phyloP scores from a whole-genome alignment of 1,284 basidiomycete genomes.

The Gomphus bonarii region DNA sequence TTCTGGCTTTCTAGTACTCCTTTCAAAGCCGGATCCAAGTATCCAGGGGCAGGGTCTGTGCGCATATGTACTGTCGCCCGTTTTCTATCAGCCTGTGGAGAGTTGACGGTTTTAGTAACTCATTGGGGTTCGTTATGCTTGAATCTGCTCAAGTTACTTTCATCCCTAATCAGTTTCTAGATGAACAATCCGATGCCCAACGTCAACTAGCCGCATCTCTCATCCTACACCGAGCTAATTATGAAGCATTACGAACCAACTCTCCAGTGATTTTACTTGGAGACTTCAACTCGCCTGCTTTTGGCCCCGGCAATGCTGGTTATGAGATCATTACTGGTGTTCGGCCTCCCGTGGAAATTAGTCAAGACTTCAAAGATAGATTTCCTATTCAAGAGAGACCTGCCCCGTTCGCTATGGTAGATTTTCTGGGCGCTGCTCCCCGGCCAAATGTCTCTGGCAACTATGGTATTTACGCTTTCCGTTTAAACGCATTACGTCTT shows the following conservation, averaged over 20 bases:
- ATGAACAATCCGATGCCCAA: constrained; percentile 44
- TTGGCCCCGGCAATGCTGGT: constrained; percentile 30
- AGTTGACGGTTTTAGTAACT: constrained; percentile 6
- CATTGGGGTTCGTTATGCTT: constrained; percentile 8
- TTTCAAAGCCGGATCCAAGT: constrained; percentile 35
- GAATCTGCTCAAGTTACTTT: neutral
- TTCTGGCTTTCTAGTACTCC: constrained; percentile 50
- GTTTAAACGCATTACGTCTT: neutral
- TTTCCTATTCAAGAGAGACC: constrained; percentile 27
- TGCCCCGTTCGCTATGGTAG: constrained; percentile 33
- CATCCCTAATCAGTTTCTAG: constrained; percentile 19
- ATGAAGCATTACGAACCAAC: constrained; percentile 32
- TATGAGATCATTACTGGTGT: constrained; percentile 40
- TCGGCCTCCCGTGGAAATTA: constrained; percentile 29
- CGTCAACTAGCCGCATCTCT: constrained; percentile 41
- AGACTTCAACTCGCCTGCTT: constrained; percentile 35
- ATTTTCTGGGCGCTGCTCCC: constrained; percentile 34
- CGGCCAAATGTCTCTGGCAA: constrained; percentile 34
- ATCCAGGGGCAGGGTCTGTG: constrained; percentile 42
- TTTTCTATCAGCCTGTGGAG: constrained; percentile 18
- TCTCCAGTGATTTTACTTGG: constrained; percentile 38
- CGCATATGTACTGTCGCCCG: constrained; percentile 40
- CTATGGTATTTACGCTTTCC: neutral
- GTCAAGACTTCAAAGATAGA: constrained; percentile 31
- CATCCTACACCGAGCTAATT: constrained; percentile 37